Evolutionary conservation across 306 rosid genomes (phyloP).

Genomic region (Corylus avellana): DNA sequence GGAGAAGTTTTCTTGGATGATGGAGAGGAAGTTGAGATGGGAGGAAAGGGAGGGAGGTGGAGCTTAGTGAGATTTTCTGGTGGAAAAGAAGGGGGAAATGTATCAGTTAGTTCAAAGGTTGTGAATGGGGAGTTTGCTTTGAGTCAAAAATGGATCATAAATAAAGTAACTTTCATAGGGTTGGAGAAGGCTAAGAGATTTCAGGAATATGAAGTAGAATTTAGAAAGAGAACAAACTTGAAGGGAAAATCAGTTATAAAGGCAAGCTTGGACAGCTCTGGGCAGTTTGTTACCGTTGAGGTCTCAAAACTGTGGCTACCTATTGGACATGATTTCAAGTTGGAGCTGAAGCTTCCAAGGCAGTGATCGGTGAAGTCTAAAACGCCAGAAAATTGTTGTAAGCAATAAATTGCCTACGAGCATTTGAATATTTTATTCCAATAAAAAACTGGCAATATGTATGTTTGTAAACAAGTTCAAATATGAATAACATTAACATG

Average conservation of each 20-base stretch:
- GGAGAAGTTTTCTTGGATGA: slow-evolving; percentile 83
- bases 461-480: no score
- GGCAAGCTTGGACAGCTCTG: slow-evolving; percentile 26
- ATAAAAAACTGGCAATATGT: no score
- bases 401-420: no score
- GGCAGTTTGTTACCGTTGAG: slow-evolving; percentile 42
- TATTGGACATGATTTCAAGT: slow-evolving; percentile 63
- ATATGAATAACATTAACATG: no score
- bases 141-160: slow-evolving; percentile 58
- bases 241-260: slow-evolving; percentile 22
- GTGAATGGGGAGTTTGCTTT: slow-evolving; percentile 59
- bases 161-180: slow-evolving; percentile 61
- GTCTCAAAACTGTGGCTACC: slow-evolving; percentile 47
- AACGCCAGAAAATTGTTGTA: no score
- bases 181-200: slow-evolving; percentile 38
- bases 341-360: slow-evolving; percentile 30
- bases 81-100: slow-evolving; percentile 11
- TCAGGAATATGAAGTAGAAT: slow-evolving; percentile 24
- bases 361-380: background rate
- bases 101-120: slow-evolving; percentile 50
- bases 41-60: slow-evolving; percentile 56
- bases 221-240: slow-evolving; percentile 3
- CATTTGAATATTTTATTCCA: no score
- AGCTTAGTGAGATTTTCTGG: slow-evolving; percentile 54
- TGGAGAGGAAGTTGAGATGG: slow-evolving; percentile 62